Base-by-base conservation (phyloP, 2,329 filamentous ascomycete species). In the Nigrospora sphaerica region DNA sequence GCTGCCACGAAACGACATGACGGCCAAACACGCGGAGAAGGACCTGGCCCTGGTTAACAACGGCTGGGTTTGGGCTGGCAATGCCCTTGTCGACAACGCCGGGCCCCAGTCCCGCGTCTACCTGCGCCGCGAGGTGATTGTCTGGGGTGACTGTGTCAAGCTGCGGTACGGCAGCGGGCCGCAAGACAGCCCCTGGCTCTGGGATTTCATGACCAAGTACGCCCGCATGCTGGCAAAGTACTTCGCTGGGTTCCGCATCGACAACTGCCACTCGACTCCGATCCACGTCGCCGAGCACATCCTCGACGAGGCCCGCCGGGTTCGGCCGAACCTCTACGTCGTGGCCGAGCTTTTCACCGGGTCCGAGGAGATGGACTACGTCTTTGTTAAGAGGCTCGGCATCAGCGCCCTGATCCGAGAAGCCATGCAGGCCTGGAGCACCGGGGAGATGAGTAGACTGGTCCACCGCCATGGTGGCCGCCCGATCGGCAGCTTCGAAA, bases 61-160 rank as follows among this genome's bases (percentile, higher is more conserved):
- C 61, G 93, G 93, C 38, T 98, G 93, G 93, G 91, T 98, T 10
- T 98, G 93, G 93, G 92, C 88, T 48, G 92, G 92, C 6, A 95
- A 97, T 67, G 92, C 93, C 2, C 78, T 97, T 66, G 78, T 88
- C 38, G 93, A 98, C 69, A 93, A 97, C 59, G 93, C 93, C 31
- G 95, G 95, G 0, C 86, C 90, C 0, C 75, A 87, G 40, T 95
- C 92, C 10, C 83, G 85, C 46, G 90, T 92, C n/a, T 98, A 98
- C 60, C 77, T 98, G n/a, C 81, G 89, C 44, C 81, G 93, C 55
- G 90, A 98, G 65, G 89, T 98, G 50, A 97, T 98, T 55, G 87
- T 96, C 31, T 98, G 93, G 93, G 91, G 92, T 13, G 93, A 98
- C 62, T 98, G 95, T 62, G 93, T 97, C 52, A 98, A 98, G 72